Evolutionary conservation across 768 basidiomycete species (phyloP).

Genomic region (Albatrellus ellisii): DNA sequence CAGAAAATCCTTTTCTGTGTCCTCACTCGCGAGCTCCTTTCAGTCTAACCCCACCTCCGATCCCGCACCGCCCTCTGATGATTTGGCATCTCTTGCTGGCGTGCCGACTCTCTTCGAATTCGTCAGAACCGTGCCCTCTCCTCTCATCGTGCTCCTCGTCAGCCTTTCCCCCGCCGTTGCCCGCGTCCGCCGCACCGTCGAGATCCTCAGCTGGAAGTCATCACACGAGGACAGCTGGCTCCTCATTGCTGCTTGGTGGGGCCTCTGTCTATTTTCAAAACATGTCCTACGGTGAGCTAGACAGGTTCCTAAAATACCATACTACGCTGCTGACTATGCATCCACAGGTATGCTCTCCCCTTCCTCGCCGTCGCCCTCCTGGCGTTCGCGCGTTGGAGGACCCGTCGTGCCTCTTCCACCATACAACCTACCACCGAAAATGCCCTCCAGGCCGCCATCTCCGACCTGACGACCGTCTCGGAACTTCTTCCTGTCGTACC

Average conservation of each 20-base stretch:
- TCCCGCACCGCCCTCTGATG: not conserved
- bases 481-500: conserved; percentile 36
- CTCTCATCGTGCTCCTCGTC: conserved; percentile 47
- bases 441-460: conserved; percentile 37
- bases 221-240: conserved; percentile 53
- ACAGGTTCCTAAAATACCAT: too few species aligned
- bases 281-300: conserved; percentile 31
- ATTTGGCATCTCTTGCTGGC: conserved; percentile 5
- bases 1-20: too few species aligned
- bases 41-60: not conserved
- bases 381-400: conserved; percentile 19
- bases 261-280: conserved; percentile 42
- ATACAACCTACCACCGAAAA: conserved; percentile 37
- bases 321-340: not conserved
- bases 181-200: conserved; percentile 25
- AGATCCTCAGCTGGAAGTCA: conserved; percentile 45
- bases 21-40: too few species aligned
- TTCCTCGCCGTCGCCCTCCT: conserved; percentile 29
- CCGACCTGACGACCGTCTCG: conserved; percentile 56
- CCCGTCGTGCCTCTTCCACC: conserved; percentile 3
- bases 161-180: conserved; percentile 44
- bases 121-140: conserved; percentile 44
- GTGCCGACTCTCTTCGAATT: conserved; percentile 27
- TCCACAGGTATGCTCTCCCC: conserved; percentile 46
- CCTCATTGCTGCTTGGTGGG: conserved; percentile 65